Evolutionary conservation across 768 basidiomycete species (phyloP), one percentile per base, ranked within the genome.

Genomic region (Tremella yokohamensis): DNA sequence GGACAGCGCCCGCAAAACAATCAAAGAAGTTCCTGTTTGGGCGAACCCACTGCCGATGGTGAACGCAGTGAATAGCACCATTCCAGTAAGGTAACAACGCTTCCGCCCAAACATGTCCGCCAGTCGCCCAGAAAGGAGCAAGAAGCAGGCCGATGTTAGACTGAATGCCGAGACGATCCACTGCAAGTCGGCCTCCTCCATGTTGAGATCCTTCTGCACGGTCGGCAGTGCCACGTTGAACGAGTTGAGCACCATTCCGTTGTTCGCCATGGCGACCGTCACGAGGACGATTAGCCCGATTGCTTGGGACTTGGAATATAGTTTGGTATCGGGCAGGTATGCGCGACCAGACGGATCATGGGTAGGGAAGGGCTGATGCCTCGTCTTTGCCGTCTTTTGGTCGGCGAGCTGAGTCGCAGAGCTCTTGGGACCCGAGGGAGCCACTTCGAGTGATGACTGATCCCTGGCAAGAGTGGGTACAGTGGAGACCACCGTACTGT

Each of bases 21-120:
- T 66, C 39, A 73, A 53, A 3, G 47, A 62, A 9, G 66, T 48
- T 4, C 54, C 47, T 24, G 64, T 63, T 56, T 64, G 50, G 22
- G 57, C 56, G 40, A 66, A 57, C 29, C 60, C 57, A 19, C 63
- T 68, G 12, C 60, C 59, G 12, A 66, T 48, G 48, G 84, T 82
- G 59, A 87, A 86, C 0, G 80, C 78, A 8, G 79, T 71, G 38
- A 86, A 80, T 55, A 81, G 77, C 2, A 77, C 8, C 26, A 84
- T 82, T 1, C 90, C 90, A 2, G 79, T 9, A 6, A 86, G 55
- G 73, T 89, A 93, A 0, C 80, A 80, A 34, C 78, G 80, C 65
- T 87, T 89, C 29, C 88, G 81, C 1, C 90, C 89, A 62, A 86
- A 84, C 15, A 67, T 45, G 53, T 72, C 70, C 11, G 70, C 70